Base-by-base conservation (phyloP, 805 yeast species). In the Ogataea chonburiensis region DNA sequence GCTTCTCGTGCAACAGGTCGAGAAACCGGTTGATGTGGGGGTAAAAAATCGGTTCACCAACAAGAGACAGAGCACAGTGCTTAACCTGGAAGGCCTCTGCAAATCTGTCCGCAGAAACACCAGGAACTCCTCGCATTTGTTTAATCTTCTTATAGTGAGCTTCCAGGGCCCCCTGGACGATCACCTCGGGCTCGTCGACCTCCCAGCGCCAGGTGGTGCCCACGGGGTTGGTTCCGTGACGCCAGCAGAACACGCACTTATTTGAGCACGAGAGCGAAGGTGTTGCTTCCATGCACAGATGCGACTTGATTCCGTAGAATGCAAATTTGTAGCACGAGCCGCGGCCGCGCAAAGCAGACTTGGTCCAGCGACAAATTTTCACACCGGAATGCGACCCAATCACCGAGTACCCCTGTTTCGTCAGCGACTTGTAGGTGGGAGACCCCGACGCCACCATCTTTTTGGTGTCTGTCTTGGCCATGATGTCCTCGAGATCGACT, bases 141-240 rank as follows among this genome's bases (percentile, higher is more conserved):
- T 88, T 89, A 56, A 88, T 89, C 56, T 88, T 88, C 43, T 85
- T 79, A 60, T 89, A 89, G 58, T 88, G 97, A 3, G 95, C 96
- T 46, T 73, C 78, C 28, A 88, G 62, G 0, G 96, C 96, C 18
- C 96, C 96, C 29, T 84, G 77, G 38, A 88, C 57, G 33, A 88
- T 86, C 42, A 69, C 79, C 49, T 86, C 89, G 0, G 97, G 96
- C 14, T 82, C 80, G 60, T 88, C 96, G 10, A 87, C 85, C 53
- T 87, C 91, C 97, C 97, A 88, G 53, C 96, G 70, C 97, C 97
- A 88, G 42, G 82, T 81, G 18, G 95, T 88, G 12, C 96, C 96
- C 2, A 89, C 96, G 0, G 97, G 97, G 55, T 88, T 89, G 2
- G 96, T 88, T 31, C 97, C 97, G 61, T 88, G 97, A 58, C 97